Evolutionary conservation across 495 filamentous ascomycete genomes (phyloP).

Genomic region (Neurospora tetrasperma): DNA sequence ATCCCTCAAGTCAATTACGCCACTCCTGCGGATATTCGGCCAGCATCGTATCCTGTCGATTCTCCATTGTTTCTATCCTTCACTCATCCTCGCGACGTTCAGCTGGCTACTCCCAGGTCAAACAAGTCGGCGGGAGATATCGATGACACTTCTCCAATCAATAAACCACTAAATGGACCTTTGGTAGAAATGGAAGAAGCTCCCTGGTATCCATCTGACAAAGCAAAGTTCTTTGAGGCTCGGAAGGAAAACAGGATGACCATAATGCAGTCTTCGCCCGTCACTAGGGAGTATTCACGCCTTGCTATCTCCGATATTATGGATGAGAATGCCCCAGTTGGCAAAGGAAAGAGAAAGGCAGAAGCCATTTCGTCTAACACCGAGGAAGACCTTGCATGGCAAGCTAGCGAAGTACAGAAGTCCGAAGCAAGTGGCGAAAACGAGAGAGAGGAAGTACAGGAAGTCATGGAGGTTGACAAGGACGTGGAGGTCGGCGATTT

Average conservation of each 20-base stretch:
- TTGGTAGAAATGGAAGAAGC: slow-evolving; percentile 7
- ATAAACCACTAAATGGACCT: background rate
- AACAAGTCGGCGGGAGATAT: slow-evolving; percentile 25
- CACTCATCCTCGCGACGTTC: slow-evolving; percentile 2
- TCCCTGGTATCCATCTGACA: slow-evolving; percentile 26
- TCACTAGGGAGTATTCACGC: background rate
- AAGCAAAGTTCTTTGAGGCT: slow-evolving; percentile 30
- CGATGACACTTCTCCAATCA: slow-evolving; percentile 23
- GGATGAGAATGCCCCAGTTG: background rate
- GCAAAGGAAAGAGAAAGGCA: slow-evolving; percentile 23
- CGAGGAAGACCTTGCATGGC: slow-evolving; percentile 17
- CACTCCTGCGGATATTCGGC: background rate
- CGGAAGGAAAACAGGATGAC: slow-evolving; percentile 26
- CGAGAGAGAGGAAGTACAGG: background rate
- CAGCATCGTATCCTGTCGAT: background rate
- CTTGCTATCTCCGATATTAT: slow-evolving; percentile 1
- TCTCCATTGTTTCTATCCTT: background rate
- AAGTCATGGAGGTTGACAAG: background rate
- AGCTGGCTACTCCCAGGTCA: background rate
- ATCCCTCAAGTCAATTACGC: background rate
- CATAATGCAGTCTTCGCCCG: background rate
- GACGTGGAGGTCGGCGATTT: background rate
- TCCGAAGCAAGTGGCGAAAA: background rate
- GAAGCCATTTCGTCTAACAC: slow-evolving; percentile 25
- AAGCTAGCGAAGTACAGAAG: background rate